Evolutionary conservation across 768 basidiomycete genomes (phyloP).

Genomic region (Chalciporus pseudorubinellus): DNA sequence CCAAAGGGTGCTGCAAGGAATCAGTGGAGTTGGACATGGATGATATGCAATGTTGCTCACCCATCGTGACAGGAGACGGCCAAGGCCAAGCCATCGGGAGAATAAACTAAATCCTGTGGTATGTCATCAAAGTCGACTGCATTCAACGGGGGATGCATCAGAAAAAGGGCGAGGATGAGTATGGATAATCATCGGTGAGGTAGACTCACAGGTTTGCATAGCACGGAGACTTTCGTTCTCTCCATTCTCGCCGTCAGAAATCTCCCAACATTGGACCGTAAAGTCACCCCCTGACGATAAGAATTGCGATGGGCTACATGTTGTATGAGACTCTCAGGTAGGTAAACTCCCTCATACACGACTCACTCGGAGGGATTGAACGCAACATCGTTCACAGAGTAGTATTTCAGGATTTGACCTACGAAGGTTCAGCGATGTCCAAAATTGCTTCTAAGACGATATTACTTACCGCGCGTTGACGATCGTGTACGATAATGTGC

Average conservation of each 20-base stretch:
- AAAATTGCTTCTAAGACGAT: neutral
- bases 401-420: slow-evolving; percentile 41
- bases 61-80: slow-evolving; percentile 35
- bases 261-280: slow-evolving; percentile 42
- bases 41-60: slow-evolving; percentile 13
- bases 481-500: slow-evolving; percentile 20
- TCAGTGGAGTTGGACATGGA: neutral
- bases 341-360: neutral
- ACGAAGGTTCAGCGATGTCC: neutral
- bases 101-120: slow-evolving; percentile 47
- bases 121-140: slow-evolving; percentile 26
- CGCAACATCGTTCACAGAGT: slow-evolving; percentile 53
- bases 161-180: neutral
- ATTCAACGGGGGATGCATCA: slow-evolving; percentile 2
- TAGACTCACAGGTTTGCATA: slow-evolving; percentile 18
- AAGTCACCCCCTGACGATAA: slow-evolving; percentile 50
- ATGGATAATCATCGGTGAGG: neutral
- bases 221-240: slow-evolving; percentile 9
- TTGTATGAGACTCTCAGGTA: slow-evolving; percentile 4
- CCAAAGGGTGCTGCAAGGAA: slow-evolving; percentile 19
- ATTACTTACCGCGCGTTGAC: slow-evolving; percentile 18
- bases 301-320: slow-evolving; percentile 37
- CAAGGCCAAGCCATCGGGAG: slow-evolving; percentile 38
- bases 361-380: slow-evolving; percentile 50
- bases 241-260: slow-evolving; percentile 21